Percentiles rank a stretch among this genome's conserved stretches.
These are phyloP conservation scores for Pseudoperonospora humuli DNA, from an alignment of 352 stramenopile species.

Conservation along the genomic window DNA sequence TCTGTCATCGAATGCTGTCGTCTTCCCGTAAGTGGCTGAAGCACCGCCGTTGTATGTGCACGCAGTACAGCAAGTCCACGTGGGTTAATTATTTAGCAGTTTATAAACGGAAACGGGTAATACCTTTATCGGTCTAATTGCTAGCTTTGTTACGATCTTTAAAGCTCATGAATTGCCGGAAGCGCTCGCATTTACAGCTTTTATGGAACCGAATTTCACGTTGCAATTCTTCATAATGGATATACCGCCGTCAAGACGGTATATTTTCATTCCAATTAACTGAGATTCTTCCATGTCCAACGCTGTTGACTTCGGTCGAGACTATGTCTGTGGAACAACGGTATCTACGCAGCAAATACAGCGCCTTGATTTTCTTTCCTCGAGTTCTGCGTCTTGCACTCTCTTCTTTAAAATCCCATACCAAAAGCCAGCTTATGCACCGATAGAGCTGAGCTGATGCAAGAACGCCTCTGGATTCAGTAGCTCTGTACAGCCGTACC, in stretches of 20 bases:
- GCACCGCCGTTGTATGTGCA: neutral
- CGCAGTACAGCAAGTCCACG: neutral
- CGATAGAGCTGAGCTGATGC: constrained; percentile 70
- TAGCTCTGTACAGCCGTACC: constrained; percentile 87
- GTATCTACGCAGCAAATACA: too few relatives aligned
- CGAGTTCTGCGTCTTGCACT: neutral
- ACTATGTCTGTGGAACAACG: too few relatives aligned
- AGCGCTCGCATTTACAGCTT: too few relatives aligned
- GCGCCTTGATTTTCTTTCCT: too few relatives aligned
- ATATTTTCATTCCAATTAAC: too few relatives aligned
- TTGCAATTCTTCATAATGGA: too few relatives aligned
- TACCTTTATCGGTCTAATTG: neutral
- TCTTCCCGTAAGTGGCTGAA: neutral
- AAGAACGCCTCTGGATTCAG: constrained; percentile 86
- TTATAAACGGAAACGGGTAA: neutral
- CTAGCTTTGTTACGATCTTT: neutral
- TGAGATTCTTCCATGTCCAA: too few relatives aligned
- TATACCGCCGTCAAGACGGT: too few relatives aligned
- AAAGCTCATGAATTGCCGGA: too few relatives aligned
- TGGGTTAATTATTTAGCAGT: constrained; percentile 8
- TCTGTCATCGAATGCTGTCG: constrained; percentile 1
- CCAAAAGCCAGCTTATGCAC: constrained; percentile 19
- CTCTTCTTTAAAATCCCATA: neutral
- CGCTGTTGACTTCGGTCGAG: too few relatives aligned
- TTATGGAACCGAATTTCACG: too few relatives aligned